phyloP scores from a whole-genome alignment of 2,329 filamentous ascomycete genomes.

The Stemphylium vesicarium region DNA sequence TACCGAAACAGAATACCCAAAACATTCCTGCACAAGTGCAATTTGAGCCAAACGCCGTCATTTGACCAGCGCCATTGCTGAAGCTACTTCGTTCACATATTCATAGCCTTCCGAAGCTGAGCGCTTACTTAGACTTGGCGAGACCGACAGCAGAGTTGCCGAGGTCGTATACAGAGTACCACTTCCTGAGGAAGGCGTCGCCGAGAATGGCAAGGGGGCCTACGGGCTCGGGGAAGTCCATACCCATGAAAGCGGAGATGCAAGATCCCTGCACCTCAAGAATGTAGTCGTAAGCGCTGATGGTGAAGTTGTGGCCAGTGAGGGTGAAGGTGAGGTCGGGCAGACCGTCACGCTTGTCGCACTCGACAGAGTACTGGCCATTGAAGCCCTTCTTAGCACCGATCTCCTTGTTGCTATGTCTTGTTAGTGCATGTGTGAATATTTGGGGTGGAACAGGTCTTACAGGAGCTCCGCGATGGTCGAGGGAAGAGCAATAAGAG shows the following conservation, averaged over 20 bases:
- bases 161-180: slow-evolving; percentile 96
- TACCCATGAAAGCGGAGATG: slow-evolving; percentile 97
- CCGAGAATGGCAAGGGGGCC: slow-evolving; percentile 95
- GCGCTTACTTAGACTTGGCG: slow-evolving; percentile 75
- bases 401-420: slow-evolving; percentile 81
- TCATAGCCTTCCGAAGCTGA: neutral
- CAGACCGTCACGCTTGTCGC: slow-evolving; percentile 78
- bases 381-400: slow-evolving; percentile 98
- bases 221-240: slow-evolving; percentile 81
- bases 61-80: slow-evolving; percentile 7
- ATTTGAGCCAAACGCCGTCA: slow-evolving; percentile 30
- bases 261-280: slow-evolving; percentile 94
- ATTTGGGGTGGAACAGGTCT: slow-evolving; percentile 36
- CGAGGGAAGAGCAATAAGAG: slow-evolving; percentile 91
- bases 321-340: slow-evolving; percentile 93
- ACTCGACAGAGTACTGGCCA: slow-evolving; percentile 95
- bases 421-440: slow-evolving; percentile 20
- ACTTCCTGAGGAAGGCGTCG: slow-evolving; percentile 80
- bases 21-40: slow-evolving; percentile 24
- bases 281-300: slow-evolving; percentile 89
- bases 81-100: slow-evolving; percentile 2
- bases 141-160: slow-evolving; percentile 88
- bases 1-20: slow-evolving; percentile 13
- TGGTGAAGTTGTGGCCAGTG: slow-evolving; percentile 90
- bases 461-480: slow-evolving; percentile 88